Evolutionary conservation across 2,329 filamentous ascomycete genomes (phyloP), one percentile per base, ranked within the genome.

Genomic region (Domatiomyces catenatus): DNA sequence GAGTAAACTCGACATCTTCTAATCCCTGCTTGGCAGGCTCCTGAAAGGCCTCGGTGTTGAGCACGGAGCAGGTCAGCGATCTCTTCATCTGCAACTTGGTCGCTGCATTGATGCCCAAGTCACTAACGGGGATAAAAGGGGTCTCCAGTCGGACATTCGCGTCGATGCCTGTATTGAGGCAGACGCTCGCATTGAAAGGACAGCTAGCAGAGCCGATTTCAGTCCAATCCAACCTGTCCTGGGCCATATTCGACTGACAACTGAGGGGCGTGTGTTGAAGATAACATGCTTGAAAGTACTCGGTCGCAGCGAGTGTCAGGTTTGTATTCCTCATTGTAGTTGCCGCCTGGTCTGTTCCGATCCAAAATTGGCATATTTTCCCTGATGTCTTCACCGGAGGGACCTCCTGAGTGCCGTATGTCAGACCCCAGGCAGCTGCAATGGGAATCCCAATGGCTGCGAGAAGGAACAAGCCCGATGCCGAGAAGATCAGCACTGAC

Each of bases 211-310:
- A 17, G 12, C 26, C 28, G 45, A 8, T 19, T 8, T 20, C 22
- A 26, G 18, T 47, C 45, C 45, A 47, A 8, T 47, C 45, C 20
- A 47, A 18, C 3, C 19, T 47, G 22, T 47, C 45, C 20, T 47
- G 3, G 8, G 45, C 45, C 45, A 47, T 15, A 15, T 47, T 47
- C 22, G 45, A 47, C 17, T 20, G 17, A 18, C 45, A 47, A 47
- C 17, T 47, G 17, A 47, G 5, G 3, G 45, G 45, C 7, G 6
- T 47, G n/a, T 47, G 22, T 12, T 26, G 45, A 47, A 17, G 18
- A 26, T 47, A 47, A n/a, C 45, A 47, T 17, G 18, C 28, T 26
- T 47, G 45, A 26, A 26, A 47, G 22, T 47, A 47, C 15, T 47
- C 45, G 19, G 5, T 47, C n/a, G 28, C 28, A 36, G 28, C 28